A percentile compares a stretch with the other conserved stretches of the same genome.
phyloP scores from a whole-genome alignment of 805 yeast genomes.

The Starmerella cellae region DNA sequence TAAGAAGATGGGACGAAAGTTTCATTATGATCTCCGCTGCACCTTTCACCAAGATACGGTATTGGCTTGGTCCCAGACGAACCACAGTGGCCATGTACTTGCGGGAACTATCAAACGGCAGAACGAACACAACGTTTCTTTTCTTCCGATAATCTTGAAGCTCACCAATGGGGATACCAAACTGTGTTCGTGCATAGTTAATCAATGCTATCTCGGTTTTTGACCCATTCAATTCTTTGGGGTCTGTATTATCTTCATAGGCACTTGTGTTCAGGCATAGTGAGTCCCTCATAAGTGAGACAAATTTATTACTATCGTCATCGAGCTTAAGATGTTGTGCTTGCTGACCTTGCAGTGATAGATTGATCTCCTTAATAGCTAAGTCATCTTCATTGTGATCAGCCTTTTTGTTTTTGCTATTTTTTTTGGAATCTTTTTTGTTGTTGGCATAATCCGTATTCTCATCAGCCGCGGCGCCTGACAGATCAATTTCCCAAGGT shows the following conservation, averaged over 20 bases:
- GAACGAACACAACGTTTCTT: constrained; percentile 44
- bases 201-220: constrained; percentile 89
- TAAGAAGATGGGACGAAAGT: constrained; percentile 35
- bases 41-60: constrained; percentile 68
- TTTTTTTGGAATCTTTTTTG: not conserved
- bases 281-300: constrained; percentile 38
- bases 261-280: constrained; percentile 77
- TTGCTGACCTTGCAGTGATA: not conserved
- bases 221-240: constrained; percentile 70
- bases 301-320: not conserved
- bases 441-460: not conserved
- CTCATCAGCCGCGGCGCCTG: not conserved
- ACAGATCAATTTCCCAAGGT: constrained; percentile 21
- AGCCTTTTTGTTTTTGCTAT: not conserved
- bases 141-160: constrained; percentile 38
- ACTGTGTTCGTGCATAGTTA: constrained; percentile 45
- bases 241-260: constrained; percentile 40
- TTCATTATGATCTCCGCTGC: constrained; percentile 80
- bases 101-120: constrained; percentile 84
- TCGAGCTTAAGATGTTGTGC: not conserved
- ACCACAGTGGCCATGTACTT: constrained; percentile 85
- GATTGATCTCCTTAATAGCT: not conserved
- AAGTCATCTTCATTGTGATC: not conserved
- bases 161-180: constrained; percentile 32
- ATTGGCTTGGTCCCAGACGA: constrained; percentile 32